Evolutionary conservation across 495 filamentous ascomycete species (phyloP).

Genomic region (Evernia prunastri): DNA sequence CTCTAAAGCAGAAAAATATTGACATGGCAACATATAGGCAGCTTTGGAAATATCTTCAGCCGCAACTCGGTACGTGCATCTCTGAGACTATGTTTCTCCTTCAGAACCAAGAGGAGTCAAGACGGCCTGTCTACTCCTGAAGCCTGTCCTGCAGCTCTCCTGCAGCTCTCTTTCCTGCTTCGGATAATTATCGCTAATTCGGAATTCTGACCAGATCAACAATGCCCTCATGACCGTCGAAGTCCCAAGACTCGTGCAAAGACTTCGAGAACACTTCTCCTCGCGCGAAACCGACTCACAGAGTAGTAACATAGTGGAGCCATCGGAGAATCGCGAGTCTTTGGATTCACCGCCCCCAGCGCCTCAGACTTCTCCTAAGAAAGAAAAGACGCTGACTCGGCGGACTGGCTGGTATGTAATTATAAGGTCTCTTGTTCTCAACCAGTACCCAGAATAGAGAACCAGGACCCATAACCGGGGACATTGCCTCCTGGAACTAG

Average conservation of each 20-base stretch:
- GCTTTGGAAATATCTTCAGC: conserved; percentile 84
- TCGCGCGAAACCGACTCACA: conserved; percentile 19
- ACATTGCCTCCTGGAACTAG: neutral
- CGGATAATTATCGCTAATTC: too few species aligned
- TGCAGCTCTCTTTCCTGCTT: too few species aligned
- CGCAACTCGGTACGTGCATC: too few species aligned
- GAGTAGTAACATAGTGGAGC: conserved; percentile 32
- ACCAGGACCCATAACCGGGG: neutral
- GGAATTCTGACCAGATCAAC: too few species aligned
- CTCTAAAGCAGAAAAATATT: conserved; percentile 25
- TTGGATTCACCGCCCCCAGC: conserved; percentile 43
- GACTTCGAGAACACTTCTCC: conserved; percentile 52
- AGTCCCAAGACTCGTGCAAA: conserved; percentile 62
- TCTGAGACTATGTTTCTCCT: too few species aligned
- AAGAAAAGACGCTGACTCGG: conserved; percentile 58
- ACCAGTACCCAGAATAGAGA: neutral
- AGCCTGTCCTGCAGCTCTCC: too few species aligned
- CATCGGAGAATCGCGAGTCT: conserved; percentile 36
- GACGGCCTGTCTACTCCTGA: too few species aligned
- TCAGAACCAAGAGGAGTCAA: too few species aligned
- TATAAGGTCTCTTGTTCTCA: neutral
- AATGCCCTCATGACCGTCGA: conserved; percentile 85
- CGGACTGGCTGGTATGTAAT: conserved; percentile 82
- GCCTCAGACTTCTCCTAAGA: conserved; percentile 26
- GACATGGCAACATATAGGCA: conserved; percentile 45